A percentile compares a stretch with the other conserved stretches of the same genome.
These are phyloP conservation scores for Musa itinerans DNA, from an alignment of 176 grass and related monocot species.

Conservation along the genomic window DNA sequence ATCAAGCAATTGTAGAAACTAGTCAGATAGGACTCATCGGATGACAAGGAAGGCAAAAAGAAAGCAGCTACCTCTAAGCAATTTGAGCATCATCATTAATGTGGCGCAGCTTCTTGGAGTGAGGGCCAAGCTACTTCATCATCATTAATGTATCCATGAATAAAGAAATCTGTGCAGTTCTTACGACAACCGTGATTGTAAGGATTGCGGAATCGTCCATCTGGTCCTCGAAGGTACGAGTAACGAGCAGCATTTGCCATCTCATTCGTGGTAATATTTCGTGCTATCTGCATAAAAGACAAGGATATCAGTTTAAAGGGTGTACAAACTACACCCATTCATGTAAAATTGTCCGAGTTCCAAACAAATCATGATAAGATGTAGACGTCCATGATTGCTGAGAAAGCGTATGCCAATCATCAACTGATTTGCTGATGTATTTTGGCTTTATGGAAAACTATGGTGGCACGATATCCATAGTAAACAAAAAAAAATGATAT, in stretches of 20 bases:
- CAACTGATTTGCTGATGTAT: no score
- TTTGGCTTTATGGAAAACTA: no score
- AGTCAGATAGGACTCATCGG: no score
- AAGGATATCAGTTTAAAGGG: neutral
- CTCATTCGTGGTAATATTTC: slow-evolving; percentile 87
- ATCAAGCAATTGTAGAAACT: no score
- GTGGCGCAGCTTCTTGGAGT: slow-evolving; percentile 43
- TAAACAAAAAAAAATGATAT: no score
- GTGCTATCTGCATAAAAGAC: slow-evolving; percentile 48
- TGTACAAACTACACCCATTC: neutral
- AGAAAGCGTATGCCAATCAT: no score
- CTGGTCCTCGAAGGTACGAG: slow-evolving; percentile 62
- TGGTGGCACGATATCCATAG: no score
- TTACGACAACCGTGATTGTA: slow-evolving; percentile 57
- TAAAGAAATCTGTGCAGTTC: slow-evolving; percentile 69
- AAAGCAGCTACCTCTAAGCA: no score
- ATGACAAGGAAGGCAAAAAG: no score
- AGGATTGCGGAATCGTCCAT: slow-evolving; percentile 85
- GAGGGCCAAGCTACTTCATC: slow-evolving; percentile 83
- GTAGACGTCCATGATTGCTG: no score
- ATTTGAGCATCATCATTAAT: no score
- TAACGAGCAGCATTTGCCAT: slow-evolving; percentile 62
- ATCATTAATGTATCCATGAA: slow-evolving; percentile 57
- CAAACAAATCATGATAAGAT: no score
- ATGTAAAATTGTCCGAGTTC: neutral